These are phyloP conservation scores for Xylariaceae sp. DNA, from an alignment of 2,329 filamentous ascomycete species.

Conservation along the genomic window DNA sequence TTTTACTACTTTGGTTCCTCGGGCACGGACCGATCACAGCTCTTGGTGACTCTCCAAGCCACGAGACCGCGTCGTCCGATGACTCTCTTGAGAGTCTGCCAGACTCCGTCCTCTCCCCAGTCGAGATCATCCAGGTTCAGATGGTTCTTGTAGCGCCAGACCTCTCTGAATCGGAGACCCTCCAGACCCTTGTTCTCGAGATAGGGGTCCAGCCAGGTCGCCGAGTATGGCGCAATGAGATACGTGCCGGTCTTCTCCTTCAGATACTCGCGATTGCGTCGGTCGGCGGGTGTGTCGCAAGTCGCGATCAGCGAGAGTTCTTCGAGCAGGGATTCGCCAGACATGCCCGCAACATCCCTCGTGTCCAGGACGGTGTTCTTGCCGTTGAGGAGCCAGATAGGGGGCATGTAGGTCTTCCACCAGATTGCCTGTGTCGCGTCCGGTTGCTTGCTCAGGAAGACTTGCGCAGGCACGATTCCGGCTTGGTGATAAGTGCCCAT, in stretches of 20 bases:
- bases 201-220: conserved; percentile 63
- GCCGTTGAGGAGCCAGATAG: conserved; percentile 72
- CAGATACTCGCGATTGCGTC: conserved; percentile 50
- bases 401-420: conserved; percentile 85
- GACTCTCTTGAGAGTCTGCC: conserved; percentile 63
- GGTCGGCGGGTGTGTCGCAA: conserved; percentile 55
- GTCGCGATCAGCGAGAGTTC: conserved; percentile 55
- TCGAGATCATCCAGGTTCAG: conserved; percentile 77
- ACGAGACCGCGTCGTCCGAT: conserved; percentile 57
- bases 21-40: conserved; percentile 36
- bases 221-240: conserved; percentile 68
- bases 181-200: conserved; percentile 53
- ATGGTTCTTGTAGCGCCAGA: conserved; percentile 64
- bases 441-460: conserved; percentile 65
- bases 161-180: conserved; percentile 59
- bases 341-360: conserved; percentile 68
- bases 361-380: conserved; percentile 68
- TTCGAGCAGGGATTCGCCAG: conserved; percentile 54
- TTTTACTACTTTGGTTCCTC: not conserved
- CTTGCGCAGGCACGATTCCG: conserved; percentile 69
- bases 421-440: conserved; percentile 67
- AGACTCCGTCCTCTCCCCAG: conserved; percentile 70
- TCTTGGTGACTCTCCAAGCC: conserved; percentile 61
- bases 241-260: conserved; percentile 61
- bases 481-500: conserved; percentile 84